Percentiles rank a stretch among this genome's conserved stretches.
These are phyloP conservation scores for Lactarius akahatsu DNA, from an alignment of 768 basidiomycete genomes.

Conservation along the genomic window DNA sequence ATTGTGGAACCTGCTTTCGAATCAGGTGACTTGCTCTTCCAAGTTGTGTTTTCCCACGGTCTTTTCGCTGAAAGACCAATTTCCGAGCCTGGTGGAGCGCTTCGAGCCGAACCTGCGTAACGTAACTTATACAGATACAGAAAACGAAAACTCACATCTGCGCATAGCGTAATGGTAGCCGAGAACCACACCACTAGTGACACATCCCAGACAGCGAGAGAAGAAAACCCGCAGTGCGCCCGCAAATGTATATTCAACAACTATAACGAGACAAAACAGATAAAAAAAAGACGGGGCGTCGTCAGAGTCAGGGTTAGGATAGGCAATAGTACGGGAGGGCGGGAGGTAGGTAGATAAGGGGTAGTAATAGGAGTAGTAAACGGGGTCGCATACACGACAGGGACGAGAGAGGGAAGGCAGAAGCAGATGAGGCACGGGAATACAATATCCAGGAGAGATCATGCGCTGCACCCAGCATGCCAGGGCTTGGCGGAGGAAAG, in stretches of 20 bases:
- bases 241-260: slow-evolving; percentile 3
- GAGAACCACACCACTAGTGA: not conserved
- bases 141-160: not conserved
- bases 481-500: not conserved
- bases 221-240: not conserved
- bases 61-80: no score
- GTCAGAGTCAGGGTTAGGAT: slow-evolving; percentile 4
- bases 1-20: no score
- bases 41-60: no score
- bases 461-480: not conserved
- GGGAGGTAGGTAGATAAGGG: not conserved
- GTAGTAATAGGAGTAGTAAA: not conserved
- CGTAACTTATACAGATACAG: not conserved
- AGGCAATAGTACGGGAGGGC: not conserved
- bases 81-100: no score
- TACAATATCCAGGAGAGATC: not conserved
- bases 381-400: not conserved
- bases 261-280: slow-evolving; percentile 3
- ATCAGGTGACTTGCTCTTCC: no score
- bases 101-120: no score
- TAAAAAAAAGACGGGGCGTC: not conserved
- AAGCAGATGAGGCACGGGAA: not conserved
- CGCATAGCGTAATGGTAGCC: not conserved
- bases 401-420: not conserved
- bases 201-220: not conserved